Conservation (phyloP, 306 rosid species). For the Castanospermum australe region DNA sequence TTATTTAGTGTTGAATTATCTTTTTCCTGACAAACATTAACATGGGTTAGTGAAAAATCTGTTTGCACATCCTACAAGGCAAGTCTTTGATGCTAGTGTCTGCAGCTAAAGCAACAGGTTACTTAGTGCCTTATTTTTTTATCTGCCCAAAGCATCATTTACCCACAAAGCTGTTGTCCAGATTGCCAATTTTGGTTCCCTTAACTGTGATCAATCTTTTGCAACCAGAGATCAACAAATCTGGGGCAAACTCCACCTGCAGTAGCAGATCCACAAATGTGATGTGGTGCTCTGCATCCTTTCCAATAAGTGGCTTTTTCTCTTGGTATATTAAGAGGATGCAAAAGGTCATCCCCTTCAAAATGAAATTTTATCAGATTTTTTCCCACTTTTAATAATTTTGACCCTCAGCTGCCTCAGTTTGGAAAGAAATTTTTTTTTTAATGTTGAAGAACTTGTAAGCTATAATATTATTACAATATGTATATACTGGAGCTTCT, state of each 20-base stretch:
- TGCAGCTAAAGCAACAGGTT: neutral
- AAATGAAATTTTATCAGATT: neutral
- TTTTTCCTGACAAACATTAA: neutral
- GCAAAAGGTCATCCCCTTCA: neutral
- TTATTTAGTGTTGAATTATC: neutral
- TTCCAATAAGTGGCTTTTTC: neutral
- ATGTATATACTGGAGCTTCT: neutral
- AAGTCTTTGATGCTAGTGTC: neutral
- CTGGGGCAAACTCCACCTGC: neutral
- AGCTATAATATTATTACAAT: conserved; percentile 7
- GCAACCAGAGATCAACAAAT: neutral
- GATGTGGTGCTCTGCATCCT: neutral
- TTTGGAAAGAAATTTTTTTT: neutral
- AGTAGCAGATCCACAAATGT: neutral
- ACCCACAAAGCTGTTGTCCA: neutral
- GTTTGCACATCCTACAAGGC: neutral
- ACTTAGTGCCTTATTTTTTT: no score
- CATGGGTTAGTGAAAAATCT: neutral
- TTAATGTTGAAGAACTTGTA: neutral
- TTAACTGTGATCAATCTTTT: neutral
- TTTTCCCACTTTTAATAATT: neutral
- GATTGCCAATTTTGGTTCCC: neutral
- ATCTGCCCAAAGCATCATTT: neutral
- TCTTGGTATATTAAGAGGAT: neutral
- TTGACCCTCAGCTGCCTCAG: neutral